These are phyloP conservation scores for Zymoseptoria passerinii DNA, from an alignment of 2,329 filamentous ascomycete species.

Conservation along the genomic window DNA sequence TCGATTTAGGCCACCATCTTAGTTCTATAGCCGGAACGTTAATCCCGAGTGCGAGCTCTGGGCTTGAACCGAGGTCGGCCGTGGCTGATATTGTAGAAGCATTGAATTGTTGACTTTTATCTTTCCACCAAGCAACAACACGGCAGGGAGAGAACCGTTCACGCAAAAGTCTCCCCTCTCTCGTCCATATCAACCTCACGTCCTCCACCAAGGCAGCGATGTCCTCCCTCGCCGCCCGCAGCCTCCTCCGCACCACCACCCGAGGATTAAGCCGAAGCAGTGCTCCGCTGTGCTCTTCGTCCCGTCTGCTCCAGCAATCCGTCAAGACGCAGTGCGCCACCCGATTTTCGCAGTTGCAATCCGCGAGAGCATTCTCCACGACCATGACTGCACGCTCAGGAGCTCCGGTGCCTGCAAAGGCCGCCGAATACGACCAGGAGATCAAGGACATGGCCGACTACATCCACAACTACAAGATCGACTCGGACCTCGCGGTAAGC, in stretches of 20 bases:
- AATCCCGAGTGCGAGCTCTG: neutral
- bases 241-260: conserved; percentile 24
- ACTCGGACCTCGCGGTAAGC: conserved; percentile 85
- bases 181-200: conserved; percentile 1
- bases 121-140: neutral
- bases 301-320: conserved; percentile 18
- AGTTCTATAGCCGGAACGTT: neutral
- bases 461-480: conserved; percentile 82
- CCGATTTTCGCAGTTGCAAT: conserved; percentile 12
- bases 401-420: conserved; percentile 25
- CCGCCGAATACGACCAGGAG: conserved; percentile 66
- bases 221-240: conserved; percentile 34
- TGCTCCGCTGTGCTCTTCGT: conserved; percentile 24
- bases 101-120: neutral
- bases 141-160: neutral
- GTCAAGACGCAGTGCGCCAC: conserved; percentile 7
- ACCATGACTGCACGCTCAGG: conserved; percentile 26
- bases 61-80: neutral
- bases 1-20: no score
- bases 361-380: conserved; percentile 24
- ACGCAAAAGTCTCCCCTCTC: neutral
- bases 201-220: conserved; percentile 11
- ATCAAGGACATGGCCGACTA: conserved; percentile 93
- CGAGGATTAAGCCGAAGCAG: conserved; percentile 22
- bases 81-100: neutral